Conservation (phyloP, 169 alveolate genomes). For the Cryptosporidium sp. region DNA sequence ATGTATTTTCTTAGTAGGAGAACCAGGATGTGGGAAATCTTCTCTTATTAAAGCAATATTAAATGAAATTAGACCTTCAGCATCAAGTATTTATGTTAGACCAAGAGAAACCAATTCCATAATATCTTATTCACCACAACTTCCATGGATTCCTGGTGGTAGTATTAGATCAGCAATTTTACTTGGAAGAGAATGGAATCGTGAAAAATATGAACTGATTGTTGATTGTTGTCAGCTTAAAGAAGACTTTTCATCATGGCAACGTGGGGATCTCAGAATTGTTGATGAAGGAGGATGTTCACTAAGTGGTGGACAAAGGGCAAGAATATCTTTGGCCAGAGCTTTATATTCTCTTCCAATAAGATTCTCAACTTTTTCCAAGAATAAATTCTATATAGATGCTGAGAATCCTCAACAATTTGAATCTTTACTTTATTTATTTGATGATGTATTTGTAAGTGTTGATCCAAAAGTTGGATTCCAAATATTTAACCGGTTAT, state of each 20-base stretch:
- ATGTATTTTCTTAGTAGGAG: constrained; percentile 64
- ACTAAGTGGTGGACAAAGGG: constrained; percentile 93
- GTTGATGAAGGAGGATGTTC: constrained; percentile 89
- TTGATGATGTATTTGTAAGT: constrained; percentile 68
- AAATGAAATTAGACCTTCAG: constrained; percentile 76
- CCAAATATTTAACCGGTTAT: constrained; percentile 53
- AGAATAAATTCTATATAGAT: constrained; percentile 9
- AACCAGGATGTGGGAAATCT: constrained; percentile 89
- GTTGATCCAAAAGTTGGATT: constrained; percentile 64
- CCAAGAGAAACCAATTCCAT: constrained; percentile 75
- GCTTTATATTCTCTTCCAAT: constrained; percentile 86
- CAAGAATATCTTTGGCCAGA: constrained; percentile 92
- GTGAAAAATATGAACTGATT: constrained; percentile 78
- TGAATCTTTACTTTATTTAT: constrained; percentile 45
- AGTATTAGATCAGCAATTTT: constrained; percentile 84
- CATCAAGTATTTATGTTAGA: constrained; percentile 76
- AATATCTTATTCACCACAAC: constrained; percentile 84
- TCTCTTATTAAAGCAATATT: constrained; percentile 82
- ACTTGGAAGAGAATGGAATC: constrained; percentile 83
- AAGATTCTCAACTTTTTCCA: background rate
- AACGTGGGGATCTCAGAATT: constrained; percentile 81
- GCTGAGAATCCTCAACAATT: background rate
- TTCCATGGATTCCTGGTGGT: constrained; percentile 86
- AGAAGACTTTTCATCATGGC: constrained; percentile 81
- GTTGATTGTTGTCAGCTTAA: constrained; percentile 80